Conservation (phyloP, 2,329 filamentous ascomycete genomes). For the Colletotrichum destructivum region DNA sequence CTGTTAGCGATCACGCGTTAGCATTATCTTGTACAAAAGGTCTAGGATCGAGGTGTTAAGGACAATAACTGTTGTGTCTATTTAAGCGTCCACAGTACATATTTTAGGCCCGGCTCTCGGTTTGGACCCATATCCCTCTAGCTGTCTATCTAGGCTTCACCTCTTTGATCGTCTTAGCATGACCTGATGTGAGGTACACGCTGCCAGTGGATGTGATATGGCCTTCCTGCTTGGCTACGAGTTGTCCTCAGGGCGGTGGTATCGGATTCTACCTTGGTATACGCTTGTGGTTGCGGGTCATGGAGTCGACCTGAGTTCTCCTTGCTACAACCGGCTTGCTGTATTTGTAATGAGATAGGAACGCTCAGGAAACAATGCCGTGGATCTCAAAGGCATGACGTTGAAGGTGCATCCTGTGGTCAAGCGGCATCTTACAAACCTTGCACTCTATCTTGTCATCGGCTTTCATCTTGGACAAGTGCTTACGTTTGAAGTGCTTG, state of each 20-base stretch:
- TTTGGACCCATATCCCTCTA: no score
- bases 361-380: constrained; percentile 9
- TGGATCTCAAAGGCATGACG: constrained; percentile 9
- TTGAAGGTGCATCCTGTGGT: constrained; percentile 22
- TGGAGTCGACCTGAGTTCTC: background rate
- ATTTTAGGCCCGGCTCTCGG: no score
- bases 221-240: constrained; percentile 1
- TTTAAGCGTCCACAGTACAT: no score
- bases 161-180: no score
- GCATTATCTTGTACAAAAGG: no score
- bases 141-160: no score
- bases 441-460: constrained; percentile 21
- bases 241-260: background rate
- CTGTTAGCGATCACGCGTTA: no score
- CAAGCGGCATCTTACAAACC: constrained; percentile 29
- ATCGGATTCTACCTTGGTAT: background rate
- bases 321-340: background rate
- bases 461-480: constrained; percentile 31
- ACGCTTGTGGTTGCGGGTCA: constrained; percentile 1
- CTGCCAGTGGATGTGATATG: constrained; percentile 5
- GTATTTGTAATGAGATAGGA: background rate
- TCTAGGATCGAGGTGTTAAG: no score
- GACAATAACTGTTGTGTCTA: no score
- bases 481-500: constrained; percentile 39
- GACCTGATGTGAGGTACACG: background rate